These are phyloP conservation scores for Auriscalpium vulgare DNA, from an alignment of 768 basidiomycete species.

Conservation along the genomic window DNA sequence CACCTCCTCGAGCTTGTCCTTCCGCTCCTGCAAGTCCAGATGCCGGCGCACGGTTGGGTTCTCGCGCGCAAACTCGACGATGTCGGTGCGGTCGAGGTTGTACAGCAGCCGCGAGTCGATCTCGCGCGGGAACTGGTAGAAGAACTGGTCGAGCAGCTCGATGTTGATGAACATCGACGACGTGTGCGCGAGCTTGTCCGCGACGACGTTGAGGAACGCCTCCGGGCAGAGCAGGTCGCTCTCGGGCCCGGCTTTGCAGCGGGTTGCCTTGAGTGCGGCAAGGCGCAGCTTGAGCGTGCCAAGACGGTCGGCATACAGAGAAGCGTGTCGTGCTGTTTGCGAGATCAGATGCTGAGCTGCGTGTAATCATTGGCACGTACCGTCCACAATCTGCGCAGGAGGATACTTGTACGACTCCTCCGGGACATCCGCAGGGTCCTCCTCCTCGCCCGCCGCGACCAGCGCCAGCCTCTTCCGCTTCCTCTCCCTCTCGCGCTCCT, in stretches of 20 bases:
- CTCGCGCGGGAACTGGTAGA: conserved; percentile 98
- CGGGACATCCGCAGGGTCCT: conserved; percentile 25
- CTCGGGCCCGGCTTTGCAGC: conserved; percentile 82
- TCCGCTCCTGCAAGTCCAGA: conserved; percentile 90
- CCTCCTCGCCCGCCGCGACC: conserved; percentile 26
- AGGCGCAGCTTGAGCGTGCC: conserved; percentile 80
- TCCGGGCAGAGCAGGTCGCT: conserved; percentile 91
- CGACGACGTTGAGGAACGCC: conserved; percentile 92
- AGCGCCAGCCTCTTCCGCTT: conserved; percentile 42
- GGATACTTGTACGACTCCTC: conserved; percentile 79
- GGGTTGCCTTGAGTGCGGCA: conserved; percentile 78
- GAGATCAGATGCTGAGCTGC: background rate
- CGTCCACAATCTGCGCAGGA: conserved; percentile 86
- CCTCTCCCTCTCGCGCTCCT: conserved; percentile 66
- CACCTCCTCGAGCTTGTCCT: conserved; percentile 95
- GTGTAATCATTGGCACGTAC: conserved; percentile 35
- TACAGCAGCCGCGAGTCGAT: conserved; percentile 92
- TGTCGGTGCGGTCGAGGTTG: conserved; percentile 86
- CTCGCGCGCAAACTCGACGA: conserved; percentile 88
- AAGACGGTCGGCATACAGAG: conserved; percentile 78
- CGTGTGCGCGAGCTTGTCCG: conserved; percentile 93
- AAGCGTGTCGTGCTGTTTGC: conserved; percentile 77
- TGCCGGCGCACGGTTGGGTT: conserved; percentile 85
- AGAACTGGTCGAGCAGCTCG: conserved; percentile 95
- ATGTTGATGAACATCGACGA: conserved; percentile 99